Conservation (phyloP, 139 green algal genomes). For the Choricystis sp. region DNA sequence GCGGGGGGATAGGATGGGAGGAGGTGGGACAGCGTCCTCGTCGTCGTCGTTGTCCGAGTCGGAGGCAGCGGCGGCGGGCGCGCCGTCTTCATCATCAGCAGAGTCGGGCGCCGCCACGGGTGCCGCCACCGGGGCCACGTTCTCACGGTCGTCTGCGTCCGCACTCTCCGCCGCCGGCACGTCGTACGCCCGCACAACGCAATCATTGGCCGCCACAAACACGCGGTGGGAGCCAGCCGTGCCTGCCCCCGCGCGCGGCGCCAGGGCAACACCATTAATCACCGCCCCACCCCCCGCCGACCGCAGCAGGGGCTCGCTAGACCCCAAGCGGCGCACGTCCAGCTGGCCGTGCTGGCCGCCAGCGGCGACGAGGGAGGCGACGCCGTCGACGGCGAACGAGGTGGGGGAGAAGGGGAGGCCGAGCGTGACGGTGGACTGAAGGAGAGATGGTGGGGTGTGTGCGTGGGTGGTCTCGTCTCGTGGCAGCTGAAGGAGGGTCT, state of each 20-base stretch:
- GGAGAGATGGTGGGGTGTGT: too few relatives aligned
- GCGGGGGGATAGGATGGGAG: too few relatives aligned
- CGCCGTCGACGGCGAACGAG: neutral
- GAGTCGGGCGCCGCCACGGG: too few relatives aligned
- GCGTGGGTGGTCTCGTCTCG: too few relatives aligned
- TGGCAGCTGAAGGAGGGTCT: too few relatives aligned
- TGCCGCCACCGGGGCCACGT: too few relatives aligned
- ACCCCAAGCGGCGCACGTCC: neutral
- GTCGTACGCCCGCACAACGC: slow-evolving; percentile 12
- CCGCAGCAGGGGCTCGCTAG: neutral
- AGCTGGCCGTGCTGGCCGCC: slow-evolving; percentile 21
- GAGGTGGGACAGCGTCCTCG: too few relatives aligned
- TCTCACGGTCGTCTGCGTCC: neutral
- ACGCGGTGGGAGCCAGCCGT: slow-evolving; percentile 15
- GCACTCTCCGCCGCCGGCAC: neutral
- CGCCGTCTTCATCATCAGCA: too few relatives aligned
- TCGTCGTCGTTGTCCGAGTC: too few relatives aligned
- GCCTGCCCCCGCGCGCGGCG: neutral
- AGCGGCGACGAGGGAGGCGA: slow-evolving; percentile 11
- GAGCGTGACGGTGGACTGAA: neutral
- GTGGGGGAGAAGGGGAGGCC: neutral
- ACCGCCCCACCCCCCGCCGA: slow-evolving; percentile 3
- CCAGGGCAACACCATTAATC: slow-evolving; percentile 15
- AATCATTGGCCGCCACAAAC: slow-evolving; percentile 47
- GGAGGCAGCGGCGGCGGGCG: too few relatives aligned